Percentiles rank a stretch among this genome's conserved stretches.
Conservation (phyloP, 1,284 basidiomycete species). For the Apiotrichum veenhuisii region DNA sequence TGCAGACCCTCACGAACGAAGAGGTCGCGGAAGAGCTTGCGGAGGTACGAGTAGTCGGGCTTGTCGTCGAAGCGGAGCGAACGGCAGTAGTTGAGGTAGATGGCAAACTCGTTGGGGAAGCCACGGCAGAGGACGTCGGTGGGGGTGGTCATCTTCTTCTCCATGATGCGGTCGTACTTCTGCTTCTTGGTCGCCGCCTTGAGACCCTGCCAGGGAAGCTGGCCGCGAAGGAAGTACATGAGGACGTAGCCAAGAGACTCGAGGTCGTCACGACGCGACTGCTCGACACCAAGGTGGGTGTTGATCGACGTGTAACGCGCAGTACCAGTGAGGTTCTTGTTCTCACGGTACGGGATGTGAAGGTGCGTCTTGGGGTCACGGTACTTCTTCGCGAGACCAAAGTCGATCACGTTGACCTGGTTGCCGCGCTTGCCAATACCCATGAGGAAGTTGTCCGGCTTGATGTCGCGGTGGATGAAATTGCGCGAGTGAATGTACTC, state of each 20-base stretch:
- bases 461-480: slow-evolving; percentile 99
- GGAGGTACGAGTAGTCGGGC: slow-evolving; percentile 94
- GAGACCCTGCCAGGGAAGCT: slow-evolving; percentile 94
- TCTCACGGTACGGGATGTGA: slow-evolving; percentile 99
- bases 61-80: slow-evolving; percentile 97
- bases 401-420: slow-evolving; percentile 99
- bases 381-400: slow-evolving; percentile 99
- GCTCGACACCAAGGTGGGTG: slow-evolving; percentile 96
- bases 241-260: slow-evolving; percentile 95
- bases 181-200: slow-evolving; percentile 99
- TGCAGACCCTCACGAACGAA: slow-evolving; percentile 96
- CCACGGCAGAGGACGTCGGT: slow-evolving; percentile 93
- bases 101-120: slow-evolving; percentile 95
- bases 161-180: slow-evolving; percentile 99
- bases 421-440: slow-evolving; percentile 99
- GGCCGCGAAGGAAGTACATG: slow-evolving; percentile 95
- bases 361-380: slow-evolving; percentile 98
- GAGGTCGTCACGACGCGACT: slow-evolving; percentile 91
- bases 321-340: slow-evolving; percentile 99
- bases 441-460: slow-evolving; percentile 99
- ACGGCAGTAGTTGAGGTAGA: slow-evolving; percentile 95
- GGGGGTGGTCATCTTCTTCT: slow-evolving; percentile 97
- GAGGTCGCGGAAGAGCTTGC: slow-evolving; percentile 96
- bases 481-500: slow-evolving; percentile 99
- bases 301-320: slow-evolving; percentile 99